Percentiles rank a stretch among this genome's conserved stretches.
Conservation (phyloP, 2,329 filamentous ascomycete genomes). For the Cladosporium oxysporum region DNA sequence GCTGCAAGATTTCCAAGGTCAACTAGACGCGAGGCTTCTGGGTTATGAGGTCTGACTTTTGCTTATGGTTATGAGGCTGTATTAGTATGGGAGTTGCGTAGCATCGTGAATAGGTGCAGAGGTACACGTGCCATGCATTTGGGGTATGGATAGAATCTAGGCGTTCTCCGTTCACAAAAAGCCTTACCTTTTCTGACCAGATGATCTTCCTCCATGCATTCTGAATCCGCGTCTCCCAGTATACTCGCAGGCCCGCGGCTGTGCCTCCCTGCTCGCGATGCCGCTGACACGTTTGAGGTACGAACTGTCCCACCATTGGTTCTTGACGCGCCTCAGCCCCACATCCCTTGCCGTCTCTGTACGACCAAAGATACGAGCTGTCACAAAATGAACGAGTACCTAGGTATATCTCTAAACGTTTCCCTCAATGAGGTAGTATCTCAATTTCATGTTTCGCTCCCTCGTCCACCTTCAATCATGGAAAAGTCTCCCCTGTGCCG, state of each 20-base stretch:
- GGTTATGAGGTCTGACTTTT: not conserved
- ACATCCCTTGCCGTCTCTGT: not conserved
- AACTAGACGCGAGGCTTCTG: conserved; percentile 3
- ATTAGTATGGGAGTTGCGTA: not conserved
- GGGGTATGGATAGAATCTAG: not conserved
- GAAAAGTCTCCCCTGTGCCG: not conserved
- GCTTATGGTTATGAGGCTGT: not conserved
- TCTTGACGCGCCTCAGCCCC: not conserved
- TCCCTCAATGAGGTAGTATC: not conserved
- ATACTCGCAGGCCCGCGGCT: not conserved
- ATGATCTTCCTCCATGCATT: not conserved
- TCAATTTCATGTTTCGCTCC: not conserved
- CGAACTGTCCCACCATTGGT: not conserved
- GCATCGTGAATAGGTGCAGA: not conserved
- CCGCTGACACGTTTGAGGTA: not conserved
- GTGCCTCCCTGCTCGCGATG: not conserved
- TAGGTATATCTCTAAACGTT: too few relatives aligned
- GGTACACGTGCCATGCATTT: not conserved
- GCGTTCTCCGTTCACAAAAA: not conserved
- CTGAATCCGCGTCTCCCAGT: not conserved
- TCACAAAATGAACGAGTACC: not conserved
- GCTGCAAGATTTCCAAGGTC: conserved; percentile 22
- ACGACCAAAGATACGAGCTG: not conserved
- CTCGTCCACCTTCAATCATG: not conserved
- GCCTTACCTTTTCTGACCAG: not conserved